Base-by-base conservation (phyloP, 176 grass and related monocot genomes). In the Oryza glumipatula region DNA sequence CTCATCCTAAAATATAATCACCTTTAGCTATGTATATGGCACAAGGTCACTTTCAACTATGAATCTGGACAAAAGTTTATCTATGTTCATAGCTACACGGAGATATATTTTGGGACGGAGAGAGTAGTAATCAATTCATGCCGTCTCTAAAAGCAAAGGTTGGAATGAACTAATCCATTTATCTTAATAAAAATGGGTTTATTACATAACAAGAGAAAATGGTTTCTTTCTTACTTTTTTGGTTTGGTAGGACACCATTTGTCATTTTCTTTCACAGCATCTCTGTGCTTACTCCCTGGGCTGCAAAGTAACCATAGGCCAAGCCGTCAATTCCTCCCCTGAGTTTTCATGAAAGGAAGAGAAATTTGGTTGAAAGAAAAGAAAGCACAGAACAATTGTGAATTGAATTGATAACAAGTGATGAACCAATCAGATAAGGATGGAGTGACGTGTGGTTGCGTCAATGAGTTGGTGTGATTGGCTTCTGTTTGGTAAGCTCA, bases 401-500 rank as follows among this genome's bases (percentile, higher is more conserved):
- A 67, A 82, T 77, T 72, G 45, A 86, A 82, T 73, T 82, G 79
- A 74, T 68, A 86, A 26, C 67, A 68, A 83, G 39, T 38, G 38
- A 15, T 83, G 79, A 78, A 48, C 17, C 78, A 86, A 46, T 26
- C 11, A 83, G 74, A 90, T 73, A 83, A 83, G 68, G 79, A 87
- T 69, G 38, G 9, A 10, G 21, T 22, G 46, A 49, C 9, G 5
- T 39, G 44, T 12, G 56, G 43, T 23, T 46, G 10, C n/a, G 67
- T 90, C 74, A 68, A 47, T 46, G 47, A 46, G 14, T 66, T 77
- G 73, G 38, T 82, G 67, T 56, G 45, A 32, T 23, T 67, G 22
- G 21, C 17, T 66, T 33, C 1, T 67, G 47, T 68, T 66, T 82
- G 10, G 38, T 74, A 41, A 26, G 36, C 6, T 58, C 67, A 68